A percentile compares a stretch with the other conserved stretches of the same genome.
Evolutionary conservation across 2,329 filamentous ascomycete genomes (phyloP).

Genomic region (Colletotrichum orchidophilum): DNA sequence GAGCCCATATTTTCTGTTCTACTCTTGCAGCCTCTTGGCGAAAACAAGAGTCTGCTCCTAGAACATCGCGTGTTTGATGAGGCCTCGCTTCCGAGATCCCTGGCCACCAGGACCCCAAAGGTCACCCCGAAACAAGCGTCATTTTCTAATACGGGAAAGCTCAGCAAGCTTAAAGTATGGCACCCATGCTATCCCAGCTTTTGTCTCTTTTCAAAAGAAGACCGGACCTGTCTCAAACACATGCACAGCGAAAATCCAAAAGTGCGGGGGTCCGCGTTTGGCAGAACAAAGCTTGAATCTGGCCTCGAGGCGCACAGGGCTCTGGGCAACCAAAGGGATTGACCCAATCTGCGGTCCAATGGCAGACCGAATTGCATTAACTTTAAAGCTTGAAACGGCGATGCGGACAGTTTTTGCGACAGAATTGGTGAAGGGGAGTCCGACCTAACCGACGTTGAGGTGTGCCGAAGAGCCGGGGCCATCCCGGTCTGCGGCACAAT

Average conservation of each 20-base stretch:
- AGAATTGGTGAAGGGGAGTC: constrained; percentile 11
- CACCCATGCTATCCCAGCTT: constrained; percentile 1
- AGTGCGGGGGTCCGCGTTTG: constrained; percentile 10
- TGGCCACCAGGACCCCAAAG: background rate
- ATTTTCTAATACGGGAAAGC: background rate
- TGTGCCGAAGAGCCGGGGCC: constrained; percentile 7
- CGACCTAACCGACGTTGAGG: constrained; percentile 14
- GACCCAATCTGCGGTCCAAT: background rate
- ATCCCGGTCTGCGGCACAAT: constrained; percentile 17
- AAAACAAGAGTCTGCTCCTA: constrained; percentile 14
- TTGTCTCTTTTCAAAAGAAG: background rate
- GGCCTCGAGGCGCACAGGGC: background rate
- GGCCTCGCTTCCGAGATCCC: constrained; percentile 4
- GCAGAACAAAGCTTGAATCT: constrained; percentile 12
- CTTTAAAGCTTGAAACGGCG: constrained; percentile 30
- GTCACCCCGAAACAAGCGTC: background rate
- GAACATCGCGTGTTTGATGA: constrained; percentile 16
- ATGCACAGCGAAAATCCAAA: constrained; percentile 14
- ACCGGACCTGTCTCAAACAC: constrained; percentile 8
- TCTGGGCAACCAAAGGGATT: background rate
- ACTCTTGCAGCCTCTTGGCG: constrained; percentile 17
- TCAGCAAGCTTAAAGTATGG: constrained; percentile 15
- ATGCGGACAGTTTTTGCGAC: constrained; percentile 25
- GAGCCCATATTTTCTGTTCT: constrained; percentile 19
- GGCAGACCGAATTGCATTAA: background rate